Evolutionary conservation across 2,329 filamentous ascomycete species (phyloP).

Genomic region (Chaetomiaceae sp.): DNA sequence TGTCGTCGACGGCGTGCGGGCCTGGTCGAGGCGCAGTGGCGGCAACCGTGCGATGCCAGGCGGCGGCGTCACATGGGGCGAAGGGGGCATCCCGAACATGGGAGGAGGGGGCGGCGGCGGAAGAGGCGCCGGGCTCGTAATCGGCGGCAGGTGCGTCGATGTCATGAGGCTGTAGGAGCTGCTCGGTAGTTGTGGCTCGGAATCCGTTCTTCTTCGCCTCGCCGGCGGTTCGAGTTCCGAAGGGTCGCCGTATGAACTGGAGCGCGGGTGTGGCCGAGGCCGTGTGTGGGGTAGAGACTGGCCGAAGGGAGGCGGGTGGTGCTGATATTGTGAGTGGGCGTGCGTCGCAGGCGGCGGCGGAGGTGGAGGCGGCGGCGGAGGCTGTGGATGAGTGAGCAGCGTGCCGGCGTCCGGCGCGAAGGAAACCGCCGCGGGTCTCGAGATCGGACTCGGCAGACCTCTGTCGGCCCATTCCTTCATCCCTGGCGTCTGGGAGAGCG

Average conservation of each 20-base stretch:
- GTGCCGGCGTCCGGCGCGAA: slow-evolving; percentile 34
- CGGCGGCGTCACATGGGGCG: slow-evolving; percentile 34
- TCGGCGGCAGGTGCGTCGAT: slow-evolving; percentile 36
- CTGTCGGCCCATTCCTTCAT: slow-evolving; percentile 47
- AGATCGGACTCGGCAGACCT: slow-evolving; percentile 24
- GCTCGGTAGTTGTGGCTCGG: slow-evolving; percentile 38
- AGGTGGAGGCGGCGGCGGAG: slow-evolving; percentile 2
- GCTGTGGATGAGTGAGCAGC: slow-evolving; percentile 27
- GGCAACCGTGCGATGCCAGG: slow-evolving; percentile 40
- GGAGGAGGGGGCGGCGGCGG: slow-evolving; percentile 33
- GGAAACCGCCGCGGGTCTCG: slow-evolving; percentile 26
- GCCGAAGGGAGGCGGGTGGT: slow-evolving; percentile 26
- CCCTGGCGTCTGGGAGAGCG: slow-evolving; percentile 55
- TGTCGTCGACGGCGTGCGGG: slow-evolving; percentile 24
- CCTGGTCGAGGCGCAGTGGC: slow-evolving; percentile 43
- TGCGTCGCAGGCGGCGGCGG: neutral
- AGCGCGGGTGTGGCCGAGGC: slow-evolving; percentile 21
- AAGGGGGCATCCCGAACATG: slow-evolving; percentile 31
- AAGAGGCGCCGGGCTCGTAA: slow-evolving; percentile 32
- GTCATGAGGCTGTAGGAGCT: slow-evolving; percentile 35
- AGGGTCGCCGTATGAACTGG: slow-evolving; percentile 30
- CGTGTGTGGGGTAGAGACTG: slow-evolving; percentile 24
- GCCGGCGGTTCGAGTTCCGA: slow-evolving; percentile 40
- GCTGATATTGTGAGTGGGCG: slow-evolving; percentile 16
- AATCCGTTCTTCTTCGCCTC: slow-evolving; percentile 43